These are phyloP conservation scores for Epichloe uncinata DNA, from an alignment of 2,329 filamentous ascomycete genomes.

Conservation along the genomic window DNA sequence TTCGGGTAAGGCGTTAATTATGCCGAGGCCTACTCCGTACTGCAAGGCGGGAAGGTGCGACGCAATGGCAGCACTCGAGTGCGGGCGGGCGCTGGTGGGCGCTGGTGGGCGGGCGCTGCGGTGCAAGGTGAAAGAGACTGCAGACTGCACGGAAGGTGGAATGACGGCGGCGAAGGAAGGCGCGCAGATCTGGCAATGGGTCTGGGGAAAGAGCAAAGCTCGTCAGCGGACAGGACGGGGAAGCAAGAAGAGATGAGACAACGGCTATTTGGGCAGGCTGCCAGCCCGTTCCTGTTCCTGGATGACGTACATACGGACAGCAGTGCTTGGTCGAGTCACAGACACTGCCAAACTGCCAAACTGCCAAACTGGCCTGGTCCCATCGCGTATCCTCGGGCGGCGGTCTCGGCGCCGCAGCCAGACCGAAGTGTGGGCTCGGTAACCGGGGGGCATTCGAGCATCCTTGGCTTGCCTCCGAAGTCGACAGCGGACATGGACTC, in stretches of 20 bases:
- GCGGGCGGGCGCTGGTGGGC: not conserved
- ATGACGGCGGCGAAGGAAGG: not conserved
- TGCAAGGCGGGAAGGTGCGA: not conserved
- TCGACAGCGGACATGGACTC: too few relatives aligned
- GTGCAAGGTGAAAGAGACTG: too few relatives aligned
- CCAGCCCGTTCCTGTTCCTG: not conserved
- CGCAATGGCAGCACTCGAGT: not conserved
- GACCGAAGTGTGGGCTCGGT: slow-evolving; percentile 3
- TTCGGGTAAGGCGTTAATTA: not conserved
- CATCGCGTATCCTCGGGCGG: not conserved
- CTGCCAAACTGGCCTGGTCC: too few relatives aligned
- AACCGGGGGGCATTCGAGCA: not conserved
- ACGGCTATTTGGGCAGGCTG: too few relatives aligned
- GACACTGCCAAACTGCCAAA: too few relatives aligned
- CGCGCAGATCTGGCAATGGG: not conserved
- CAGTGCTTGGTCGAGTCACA: too few relatives aligned
- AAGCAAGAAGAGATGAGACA: too few relatives aligned
- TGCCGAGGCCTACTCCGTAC: not conserved
- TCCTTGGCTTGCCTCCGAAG: not conserved
- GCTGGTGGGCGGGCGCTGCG: not conserved
- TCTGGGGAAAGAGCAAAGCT: not conserved
- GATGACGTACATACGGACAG: slow-evolving; percentile 2
- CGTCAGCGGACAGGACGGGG: not conserved
- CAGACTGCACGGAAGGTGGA: too few relatives aligned
- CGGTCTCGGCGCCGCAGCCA: slow-evolving; percentile 3